Base-by-base conservation (phyloP, 176 grass and related monocot genomes). In the Pontederia paniculata region DNA sequence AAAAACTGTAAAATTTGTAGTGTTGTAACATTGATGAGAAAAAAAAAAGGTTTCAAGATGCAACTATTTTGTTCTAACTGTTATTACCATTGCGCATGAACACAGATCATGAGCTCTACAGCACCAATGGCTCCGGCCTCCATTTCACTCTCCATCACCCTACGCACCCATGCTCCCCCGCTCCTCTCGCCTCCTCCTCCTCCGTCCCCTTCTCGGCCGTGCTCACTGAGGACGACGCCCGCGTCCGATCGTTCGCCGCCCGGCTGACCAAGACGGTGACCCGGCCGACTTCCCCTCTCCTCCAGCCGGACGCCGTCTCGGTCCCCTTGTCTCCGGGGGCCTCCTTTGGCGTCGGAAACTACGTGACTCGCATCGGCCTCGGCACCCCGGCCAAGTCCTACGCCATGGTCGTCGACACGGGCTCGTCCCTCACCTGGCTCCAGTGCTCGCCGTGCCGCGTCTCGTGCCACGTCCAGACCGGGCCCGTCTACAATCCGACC, bases 401-500 rank as follows among this genome's bases (percentile, higher is more conserved):
- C 31, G 17, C 4, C 50, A 49, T 67, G 47, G 16, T 67, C 64
- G 49, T 53, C 23, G 64, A 67, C 64, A 67, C 64, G 10, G 64
- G 64, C n/a, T 67, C 64, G 28, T 67, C 64, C n/a, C 50, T 67
- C 49, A 42, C 64, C 49, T 67, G 64, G 64, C 9, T 67, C 31
- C 64, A 67, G 64, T 67, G 64, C 64, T 42, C 50, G 16, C 64
- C 64, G n/a, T 67, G 64, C 64, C 25, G 31, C 9, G 64, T 67
- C 64, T 52, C 49, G n/a, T 67, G 64, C 64, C 64, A 67, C 64
- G 11, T 22, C 9, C 64, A 67, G 50, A n/a, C 14, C 1, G 64
- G 64, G 28, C 3, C 49, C 12, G 10, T 22, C 31, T 67, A 52
- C 64, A 17, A 67, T n/a, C 64, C 64, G 17, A 9, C 28, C 31